A percentile compares a stretch with the other conserved stretches of the same genome.
These are phyloP conservation scores for Sordariomycetes sp. DNA, from an alignment of 2,329 filamentous ascomycete genomes.

Conservation along the genomic window DNA sequence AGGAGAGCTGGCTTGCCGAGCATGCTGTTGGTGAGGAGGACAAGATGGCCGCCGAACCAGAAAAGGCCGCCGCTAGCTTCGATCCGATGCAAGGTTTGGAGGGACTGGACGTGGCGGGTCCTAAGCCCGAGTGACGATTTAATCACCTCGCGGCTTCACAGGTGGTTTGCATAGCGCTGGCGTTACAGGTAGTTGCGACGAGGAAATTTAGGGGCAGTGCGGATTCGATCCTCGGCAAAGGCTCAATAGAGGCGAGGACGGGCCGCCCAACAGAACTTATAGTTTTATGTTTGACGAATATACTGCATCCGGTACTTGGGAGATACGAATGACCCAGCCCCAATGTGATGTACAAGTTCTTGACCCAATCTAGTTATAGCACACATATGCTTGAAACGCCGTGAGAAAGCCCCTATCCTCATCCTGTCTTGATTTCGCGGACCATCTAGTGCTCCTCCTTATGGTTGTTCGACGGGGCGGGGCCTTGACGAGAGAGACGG, in stretches of 20 bases:
- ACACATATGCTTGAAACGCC: constrained; percentile 1
- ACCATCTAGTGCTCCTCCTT: constrained; percentile 18
- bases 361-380: constrained; percentile 2
- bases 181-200: constrained; percentile 17
- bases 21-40: constrained; percentile 75
- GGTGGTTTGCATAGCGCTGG: constrained; percentile 29
- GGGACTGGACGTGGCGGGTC: constrained; percentile 85
- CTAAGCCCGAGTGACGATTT: constrained; percentile 52
- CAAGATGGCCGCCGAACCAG: not conserved
- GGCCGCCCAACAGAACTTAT: not conserved
- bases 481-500: constrained; percentile 62
- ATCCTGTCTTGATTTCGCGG: constrained; percentile 1
- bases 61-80: constrained; percentile 38
- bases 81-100: constrained; percentile 96
- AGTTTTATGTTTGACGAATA: not conserved
- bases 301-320: not conserved
- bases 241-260: not conserved
- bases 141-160: constrained; percentile 9
- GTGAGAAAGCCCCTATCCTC: not conserved
- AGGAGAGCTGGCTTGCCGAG: constrained; percentile 91
- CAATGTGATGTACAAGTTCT: constrained; percentile 3
- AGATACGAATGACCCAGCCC: not conserved
- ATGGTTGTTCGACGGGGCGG: constrained; percentile 21
- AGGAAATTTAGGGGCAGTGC: not conserved
- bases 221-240: not conserved